Evolutionary conservation across 495 filamentous ascomycete species (phyloP).

Genomic region (Aeminium ludgeri): DNA sequence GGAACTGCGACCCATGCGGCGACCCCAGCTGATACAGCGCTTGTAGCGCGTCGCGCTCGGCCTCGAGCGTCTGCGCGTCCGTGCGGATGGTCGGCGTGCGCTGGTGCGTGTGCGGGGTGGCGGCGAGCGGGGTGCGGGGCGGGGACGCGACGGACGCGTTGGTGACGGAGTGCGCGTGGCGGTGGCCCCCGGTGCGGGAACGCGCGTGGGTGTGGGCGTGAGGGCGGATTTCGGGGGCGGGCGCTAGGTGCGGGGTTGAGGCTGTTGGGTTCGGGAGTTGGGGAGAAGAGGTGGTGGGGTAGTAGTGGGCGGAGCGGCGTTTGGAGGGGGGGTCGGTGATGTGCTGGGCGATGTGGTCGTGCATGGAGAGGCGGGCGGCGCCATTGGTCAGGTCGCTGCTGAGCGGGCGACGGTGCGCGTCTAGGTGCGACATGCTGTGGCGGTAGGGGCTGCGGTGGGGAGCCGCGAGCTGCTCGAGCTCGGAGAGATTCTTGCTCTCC

Average conservation of each 20-base stretch:
- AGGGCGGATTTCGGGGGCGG: slow-evolving; percentile 11
- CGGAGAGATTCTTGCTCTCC: slow-evolving; percentile 49
- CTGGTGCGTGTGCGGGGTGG: not conserved
- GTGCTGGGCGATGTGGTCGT: not conserved
- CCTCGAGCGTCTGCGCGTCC: slow-evolving; percentile 10
- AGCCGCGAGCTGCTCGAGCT: slow-evolving; percentile 52
- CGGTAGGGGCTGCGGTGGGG: slow-evolving; percentile 42
- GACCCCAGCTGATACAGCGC: slow-evolving; percentile 15
- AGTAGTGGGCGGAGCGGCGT: slow-evolving; percentile 7
- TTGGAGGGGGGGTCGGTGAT: slow-evolving; percentile 7
- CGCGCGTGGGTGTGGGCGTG: too few species aligned
- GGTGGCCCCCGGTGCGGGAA: not conserved
- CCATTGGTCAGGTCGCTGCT: slow-evolving; percentile 11
- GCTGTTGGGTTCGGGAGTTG: not conserved
- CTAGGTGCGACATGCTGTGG: slow-evolving; percentile 12
- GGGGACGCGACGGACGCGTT: slow-evolving; percentile 10
- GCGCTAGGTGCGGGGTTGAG: slow-evolving; percentile 7
- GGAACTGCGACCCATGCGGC: slow-evolving; percentile 6
- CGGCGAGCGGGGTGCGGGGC: slow-evolving; percentile 10
- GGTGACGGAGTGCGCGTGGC: not conserved
- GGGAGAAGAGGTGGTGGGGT: slow-evolving; percentile 1
- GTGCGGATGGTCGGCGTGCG: slow-evolving; percentile 13
- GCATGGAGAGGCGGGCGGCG: slow-evolving; percentile 5
- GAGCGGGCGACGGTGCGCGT: slow-evolving; percentile 5
- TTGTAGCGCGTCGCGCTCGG: slow-evolving; percentile 14